phyloP scores from a whole-genome alignment of 805 yeast genomes.

The Pichia thaimueangensis region DNA sequence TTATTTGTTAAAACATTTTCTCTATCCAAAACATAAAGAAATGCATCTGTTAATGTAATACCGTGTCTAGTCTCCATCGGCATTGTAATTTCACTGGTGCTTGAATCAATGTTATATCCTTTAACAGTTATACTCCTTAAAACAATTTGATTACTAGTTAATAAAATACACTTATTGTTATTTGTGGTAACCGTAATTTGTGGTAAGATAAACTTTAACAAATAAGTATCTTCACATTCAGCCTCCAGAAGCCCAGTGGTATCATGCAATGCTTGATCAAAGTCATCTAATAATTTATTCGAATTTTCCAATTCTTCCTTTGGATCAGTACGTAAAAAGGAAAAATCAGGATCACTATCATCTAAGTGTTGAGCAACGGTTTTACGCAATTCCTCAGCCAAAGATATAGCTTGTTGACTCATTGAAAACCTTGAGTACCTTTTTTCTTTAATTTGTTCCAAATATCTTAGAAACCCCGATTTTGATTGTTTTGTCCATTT shows the following conservation, averaged over 20 bases:
- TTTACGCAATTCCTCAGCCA: conserved; percentile 24
- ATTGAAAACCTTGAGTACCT: conserved; percentile 24
- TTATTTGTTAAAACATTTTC: conserved; percentile 29
- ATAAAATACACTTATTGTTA: conserved; percentile 41
- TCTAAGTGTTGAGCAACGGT: neutral
- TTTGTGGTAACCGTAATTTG: conserved; percentile 60
- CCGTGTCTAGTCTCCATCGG: conserved; percentile 54
- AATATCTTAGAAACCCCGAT: conserved; percentile 53
- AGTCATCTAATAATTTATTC: conserved; percentile 32
- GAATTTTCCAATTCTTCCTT: conserved; percentile 18
- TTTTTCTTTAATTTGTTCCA: conserved; percentile 29
- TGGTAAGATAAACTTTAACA: conserved; percentile 71
- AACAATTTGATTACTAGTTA: conserved; percentile 55
- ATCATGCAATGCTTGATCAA: conserved; percentile 47
- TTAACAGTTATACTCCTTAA: conserved; percentile 42
- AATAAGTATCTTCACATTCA: conserved; percentile 30
- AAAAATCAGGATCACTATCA: conserved; percentile 6
- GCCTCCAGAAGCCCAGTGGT: conserved; percentile 17
- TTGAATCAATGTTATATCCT: conserved; percentile 33
- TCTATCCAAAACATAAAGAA: conserved; percentile 44
- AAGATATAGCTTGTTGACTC: conserved; percentile 26
- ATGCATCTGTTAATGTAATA: conserved; percentile 48
- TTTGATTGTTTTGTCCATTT: conserved; percentile 72
- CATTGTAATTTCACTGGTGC: conserved; percentile 32
- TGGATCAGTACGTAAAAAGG: conserved; percentile 10